Conservation (phyloP, 2,329 filamentous ascomycete species). For the Fusarium gaditjirri region DNA sequence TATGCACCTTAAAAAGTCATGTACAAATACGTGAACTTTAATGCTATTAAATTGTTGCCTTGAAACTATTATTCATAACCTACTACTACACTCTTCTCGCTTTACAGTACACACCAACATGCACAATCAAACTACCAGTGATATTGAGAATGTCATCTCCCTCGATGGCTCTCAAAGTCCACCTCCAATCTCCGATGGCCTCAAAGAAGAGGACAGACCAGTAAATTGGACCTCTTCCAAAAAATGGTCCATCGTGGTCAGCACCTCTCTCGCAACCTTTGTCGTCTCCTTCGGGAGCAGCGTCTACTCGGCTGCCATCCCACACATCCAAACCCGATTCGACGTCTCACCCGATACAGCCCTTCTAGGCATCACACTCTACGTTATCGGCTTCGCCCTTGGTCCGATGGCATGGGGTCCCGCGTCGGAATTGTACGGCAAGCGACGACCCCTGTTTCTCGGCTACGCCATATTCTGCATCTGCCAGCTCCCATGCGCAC, state of each 20-base stretch:
- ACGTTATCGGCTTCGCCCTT: constrained; percentile 58
- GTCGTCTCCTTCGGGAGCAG: constrained; percentile 14
- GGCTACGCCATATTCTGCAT: background rate
- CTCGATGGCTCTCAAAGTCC: background rate
- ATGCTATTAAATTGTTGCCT: rapidly evolving
- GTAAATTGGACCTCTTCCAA: background rate
- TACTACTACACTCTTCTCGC: rapidly evolving
- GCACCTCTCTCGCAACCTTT: background rate
- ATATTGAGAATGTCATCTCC: background rate
- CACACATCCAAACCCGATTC: background rate
- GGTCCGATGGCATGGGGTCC: constrained; percentile 80
- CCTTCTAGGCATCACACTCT: constrained; percentile 9
- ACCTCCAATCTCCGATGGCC: rapidly evolving
- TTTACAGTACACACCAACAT: background rate
- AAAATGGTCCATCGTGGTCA: constrained; percentile 11
- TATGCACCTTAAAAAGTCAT: rapidly evolving
- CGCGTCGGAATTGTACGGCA: background rate
- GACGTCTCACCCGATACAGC: background rate
- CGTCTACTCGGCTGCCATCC: constrained; percentile 10
- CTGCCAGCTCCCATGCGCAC: background rate
- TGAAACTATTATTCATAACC: rapidly evolving
- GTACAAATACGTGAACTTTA: background rate
- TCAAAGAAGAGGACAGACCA: background rate
- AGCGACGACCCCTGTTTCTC: background rate
- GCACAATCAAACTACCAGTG: background rate